phyloP scores from a whole-genome alignment of 768 basidiomycete species.

The Tulasnella sp. region DNA sequence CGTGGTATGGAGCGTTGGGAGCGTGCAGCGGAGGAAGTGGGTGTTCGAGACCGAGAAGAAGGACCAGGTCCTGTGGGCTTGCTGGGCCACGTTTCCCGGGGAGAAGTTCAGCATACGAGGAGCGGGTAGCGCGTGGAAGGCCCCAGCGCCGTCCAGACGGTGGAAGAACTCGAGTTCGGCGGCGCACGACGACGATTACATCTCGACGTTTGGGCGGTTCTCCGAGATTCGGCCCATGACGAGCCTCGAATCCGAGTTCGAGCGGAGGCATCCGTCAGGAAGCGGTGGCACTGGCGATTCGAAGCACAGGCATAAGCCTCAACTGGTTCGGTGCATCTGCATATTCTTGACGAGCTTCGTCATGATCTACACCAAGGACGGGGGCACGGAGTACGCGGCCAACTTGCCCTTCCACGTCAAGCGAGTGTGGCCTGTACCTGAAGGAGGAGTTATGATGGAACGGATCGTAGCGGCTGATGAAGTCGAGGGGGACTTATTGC shows the following conservation, averaged over 20 bases:
- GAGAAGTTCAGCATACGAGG: slow-evolving; percentile 44
- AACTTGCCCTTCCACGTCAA: slow-evolving; percentile 80
- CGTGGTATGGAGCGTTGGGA: slow-evolving; percentile 67
- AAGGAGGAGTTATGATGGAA: slow-evolving; percentile 80
- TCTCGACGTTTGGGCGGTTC: slow-evolving; percentile 62
- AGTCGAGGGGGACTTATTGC: slow-evolving; percentile 64
- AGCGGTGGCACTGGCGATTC: slow-evolving; percentile 43
- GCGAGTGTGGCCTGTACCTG: slow-evolving; percentile 75
- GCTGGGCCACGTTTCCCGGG: slow-evolving; percentile 67
- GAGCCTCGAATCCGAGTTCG: slow-evolving; percentile 45
- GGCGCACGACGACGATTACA: slow-evolving; percentile 38
- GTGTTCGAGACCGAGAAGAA: slow-evolving; percentile 71
- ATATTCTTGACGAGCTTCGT: slow-evolving; percentile 77
- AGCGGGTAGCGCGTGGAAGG: slow-evolving; percentile 38
- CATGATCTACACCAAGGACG: slow-evolving; percentile 70
- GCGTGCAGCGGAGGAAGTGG: slow-evolving; percentile 74
- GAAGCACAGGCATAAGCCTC: slow-evolving; percentile 5
- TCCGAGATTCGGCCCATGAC: slow-evolving; percentile 38
- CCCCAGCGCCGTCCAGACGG: slow-evolving; percentile 39
- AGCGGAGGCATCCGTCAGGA: slow-evolving; percentile 45
- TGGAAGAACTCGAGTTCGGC: slow-evolving; percentile 22
- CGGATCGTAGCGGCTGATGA: slow-evolving; percentile 71
- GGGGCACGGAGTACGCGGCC: slow-evolving; percentile 69
- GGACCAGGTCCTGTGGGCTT: slow-evolving; percentile 70
- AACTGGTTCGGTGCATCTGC: slow-evolving; percentile 59